Conservation (phyloP, 148 eudicot genomes). For the Vaccinium corymbosum region DNA sequence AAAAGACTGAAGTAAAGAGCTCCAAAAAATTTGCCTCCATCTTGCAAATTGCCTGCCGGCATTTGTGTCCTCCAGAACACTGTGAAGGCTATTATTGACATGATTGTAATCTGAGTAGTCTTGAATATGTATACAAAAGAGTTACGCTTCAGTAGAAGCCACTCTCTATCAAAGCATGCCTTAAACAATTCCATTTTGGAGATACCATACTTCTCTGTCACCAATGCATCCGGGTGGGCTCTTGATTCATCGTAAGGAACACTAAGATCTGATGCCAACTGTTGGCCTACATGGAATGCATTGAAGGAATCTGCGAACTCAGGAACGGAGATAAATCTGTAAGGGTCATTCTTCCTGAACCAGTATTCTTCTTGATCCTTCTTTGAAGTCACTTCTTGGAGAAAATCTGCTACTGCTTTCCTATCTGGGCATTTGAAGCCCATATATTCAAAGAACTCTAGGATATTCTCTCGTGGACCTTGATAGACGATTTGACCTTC, state of each 20-base stretch:
- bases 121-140: slow-evolving; percentile 59
- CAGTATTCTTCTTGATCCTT: slow-evolving; percentile 50
- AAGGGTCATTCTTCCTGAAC: slow-evolving; percentile 30
- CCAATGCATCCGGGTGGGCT: slow-evolving; percentile 45
- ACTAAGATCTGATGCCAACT: slow-evolving; percentile 19
- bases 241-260: slow-evolving; percentile 36
- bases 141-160: slow-evolving; percentile 62
- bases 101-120: slow-evolving; percentile 45
- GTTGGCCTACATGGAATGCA: slow-evolving; percentile 30
- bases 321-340: slow-evolving; percentile 27
- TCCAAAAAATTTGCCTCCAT: slow-evolving; percentile 41
- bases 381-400: slow-evolving; percentile 46
- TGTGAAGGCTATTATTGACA: slow-evolving; percentile 48
- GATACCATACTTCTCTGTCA: slow-evolving; percentile 50
- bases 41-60: slow-evolving; percentile 25
- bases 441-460: slow-evolving; percentile 38
- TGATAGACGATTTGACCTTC: slow-evolving; percentile 44
- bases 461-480: slow-evolving; percentile 37
- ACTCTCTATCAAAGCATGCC: slow-evolving; percentile 59
- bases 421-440: slow-evolving; percentile 53
- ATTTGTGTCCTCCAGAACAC: slow-evolving; percentile 42
- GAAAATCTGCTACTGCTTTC: slow-evolving; percentile 48
- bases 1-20: slow-evolving; percentile 46
- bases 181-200: slow-evolving; percentile 48
- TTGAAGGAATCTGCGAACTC: slow-evolving; percentile 30